Evolutionary conservation across 148 eudicot genomes (phyloP), one percentile per base, ranked within the genome.

Genomic region (Spergularia bocconei): DNA sequence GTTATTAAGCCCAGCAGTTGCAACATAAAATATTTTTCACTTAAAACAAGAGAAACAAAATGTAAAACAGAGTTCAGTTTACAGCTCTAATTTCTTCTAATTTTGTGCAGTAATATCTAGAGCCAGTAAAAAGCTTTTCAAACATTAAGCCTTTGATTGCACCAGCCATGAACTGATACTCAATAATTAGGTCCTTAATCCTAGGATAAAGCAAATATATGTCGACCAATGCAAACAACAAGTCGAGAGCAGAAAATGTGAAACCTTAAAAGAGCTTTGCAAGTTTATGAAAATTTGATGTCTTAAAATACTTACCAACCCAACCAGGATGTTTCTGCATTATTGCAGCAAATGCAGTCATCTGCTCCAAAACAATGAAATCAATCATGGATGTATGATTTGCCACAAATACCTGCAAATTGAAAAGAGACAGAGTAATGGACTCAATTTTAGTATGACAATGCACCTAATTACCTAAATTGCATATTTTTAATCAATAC

Each of bases 271-370:
- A 47, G 33, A 67, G 19, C 47, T 41, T 33, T 55, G 19, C 23
- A 11, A 73, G 16, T 63, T 39, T 14, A 54, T 44, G n/a, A 59
- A 11, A 23, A 12, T 7, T 23, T 13, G 14, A 33, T 70, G 36
- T 58, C 15, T 64, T 23, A 13, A 71, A 66, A 80, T 50, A 76
- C 98, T 82, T 84, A 96, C 99, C 99, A 79, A 96, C 97, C 99
- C 99, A 96, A 66, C 98, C 98, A 83, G 98, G 99, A 85, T 92
- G 99, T 83, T 96, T 96, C 80, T 96, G 99, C 99, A 96, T 96
- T 52, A 96, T 96, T 59, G 91, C 97, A 82, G 98, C 99, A 84
- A 96, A 96, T 81, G 99, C 97, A 83, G 98, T 96, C 98, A 96
- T 96, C 82, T 96, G 99, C 76, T 96, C 99, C 75, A 96, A 87